These are phyloP conservation scores for Trametes pubescens DNA, from an alignment of 1,284 basidiomycete genomes.

Conservation along the genomic window DNA sequence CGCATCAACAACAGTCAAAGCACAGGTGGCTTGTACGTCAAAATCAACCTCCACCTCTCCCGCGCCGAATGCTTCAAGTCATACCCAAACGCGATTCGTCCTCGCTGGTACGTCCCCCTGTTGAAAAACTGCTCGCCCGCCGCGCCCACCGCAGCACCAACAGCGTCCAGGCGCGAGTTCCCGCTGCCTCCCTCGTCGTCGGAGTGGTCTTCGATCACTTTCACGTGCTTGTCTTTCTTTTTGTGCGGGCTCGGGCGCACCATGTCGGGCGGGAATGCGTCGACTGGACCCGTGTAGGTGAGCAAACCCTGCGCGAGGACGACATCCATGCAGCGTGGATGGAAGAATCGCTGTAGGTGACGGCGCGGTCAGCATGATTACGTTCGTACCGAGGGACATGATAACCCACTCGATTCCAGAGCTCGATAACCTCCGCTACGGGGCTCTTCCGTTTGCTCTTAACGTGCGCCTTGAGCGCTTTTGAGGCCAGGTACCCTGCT, in stretches of 20 bases:
- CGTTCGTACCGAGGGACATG: neutral
- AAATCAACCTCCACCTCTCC: conserved; percentile 23
- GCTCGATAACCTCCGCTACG: conserved; percentile 28
- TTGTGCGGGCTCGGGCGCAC: neutral
- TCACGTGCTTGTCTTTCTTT: conserved; percentile 10
- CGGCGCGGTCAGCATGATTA: neutral
- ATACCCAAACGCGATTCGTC: conserved; percentile 7
- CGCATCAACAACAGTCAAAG: conserved; percentile 2
- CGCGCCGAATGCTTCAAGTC: conserved; percentile 18
- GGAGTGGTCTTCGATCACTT: conserved; percentile 12
- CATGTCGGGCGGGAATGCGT: conserved; percentile 17
- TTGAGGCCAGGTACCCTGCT: conserved; percentile 13
- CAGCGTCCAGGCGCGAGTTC: neutral
- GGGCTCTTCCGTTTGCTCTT: conserved; percentile 27
- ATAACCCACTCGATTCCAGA: conserved; percentile 30
- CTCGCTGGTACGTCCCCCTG: neutral
- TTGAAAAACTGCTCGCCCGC: neutral
- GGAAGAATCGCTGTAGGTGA: conserved; percentile 31
- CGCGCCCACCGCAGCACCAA: neutral
- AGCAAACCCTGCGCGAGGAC: conserved; percentile 30
- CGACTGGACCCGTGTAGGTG: conserved; percentile 20
- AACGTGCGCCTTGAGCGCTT: conserved; percentile 19
- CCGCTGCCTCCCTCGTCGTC: conserved; percentile 14
- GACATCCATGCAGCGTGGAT: conserved; percentile 33
- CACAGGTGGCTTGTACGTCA: conserved; percentile 23